These are phyloP conservation scores for Inga leiocalycina DNA, from an alignment of 306 rosid genomes.

Conservation along the genomic window DNA sequence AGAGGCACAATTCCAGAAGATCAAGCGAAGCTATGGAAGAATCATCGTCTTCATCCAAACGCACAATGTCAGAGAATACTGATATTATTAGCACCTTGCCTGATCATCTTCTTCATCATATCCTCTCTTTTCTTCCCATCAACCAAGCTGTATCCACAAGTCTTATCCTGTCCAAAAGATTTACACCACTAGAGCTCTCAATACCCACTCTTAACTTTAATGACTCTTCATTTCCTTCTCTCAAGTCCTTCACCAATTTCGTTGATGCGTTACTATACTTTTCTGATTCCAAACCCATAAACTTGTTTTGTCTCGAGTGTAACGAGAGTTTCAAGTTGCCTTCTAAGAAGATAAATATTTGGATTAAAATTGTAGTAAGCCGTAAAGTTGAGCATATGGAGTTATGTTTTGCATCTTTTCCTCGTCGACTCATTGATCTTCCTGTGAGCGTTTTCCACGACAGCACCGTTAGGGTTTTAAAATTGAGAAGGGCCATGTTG, in stretches of 20 bases:
- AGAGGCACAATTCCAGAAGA: too few relatives aligned
- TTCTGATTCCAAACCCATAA: neutral
- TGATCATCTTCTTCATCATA: neutral
- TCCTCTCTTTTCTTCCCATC: neutral
- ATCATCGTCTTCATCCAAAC: too few relatives aligned
- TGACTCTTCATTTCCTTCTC: neutral
- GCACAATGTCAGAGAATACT: too few relatives aligned
- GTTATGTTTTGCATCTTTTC: neutral
- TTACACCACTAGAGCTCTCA: conserved; percentile 24
- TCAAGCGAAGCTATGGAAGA: too few relatives aligned
- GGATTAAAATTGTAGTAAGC: neutral
- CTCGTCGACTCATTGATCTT: neutral
- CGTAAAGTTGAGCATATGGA: neutral
- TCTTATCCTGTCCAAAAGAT: conserved; percentile 29
- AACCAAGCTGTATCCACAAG: conserved; percentile 19
- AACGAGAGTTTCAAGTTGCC: neutral
- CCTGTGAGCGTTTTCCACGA: neutral
- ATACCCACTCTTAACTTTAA: neutral
- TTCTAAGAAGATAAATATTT: neutral
- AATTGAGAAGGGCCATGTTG: neutral
- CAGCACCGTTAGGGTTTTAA: neutral
- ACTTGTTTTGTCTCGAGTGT: neutral
- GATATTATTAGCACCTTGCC: conserved; percentile 20
- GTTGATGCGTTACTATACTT: neutral
- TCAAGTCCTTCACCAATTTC: neutral